Evolutionary conservation across 2,329 filamentous ascomycete species (phyloP).

Genomic region (Boeremia lycopersici): DNA sequence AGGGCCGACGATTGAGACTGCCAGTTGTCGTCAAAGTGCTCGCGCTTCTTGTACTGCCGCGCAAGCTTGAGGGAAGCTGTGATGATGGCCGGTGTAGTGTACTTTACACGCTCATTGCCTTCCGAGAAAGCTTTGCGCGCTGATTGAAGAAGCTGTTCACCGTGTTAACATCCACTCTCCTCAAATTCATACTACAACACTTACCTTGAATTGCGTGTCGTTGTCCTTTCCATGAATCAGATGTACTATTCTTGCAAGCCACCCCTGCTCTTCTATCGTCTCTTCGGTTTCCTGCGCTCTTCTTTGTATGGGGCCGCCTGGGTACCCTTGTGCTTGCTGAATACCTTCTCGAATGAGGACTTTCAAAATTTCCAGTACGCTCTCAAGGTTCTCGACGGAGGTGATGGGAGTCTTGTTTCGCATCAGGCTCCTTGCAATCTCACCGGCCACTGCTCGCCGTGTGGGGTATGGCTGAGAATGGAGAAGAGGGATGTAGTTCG

Average conservation of each 20-base stretch:
- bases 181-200: not conserved
- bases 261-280: slow-evolving; percentile 96
- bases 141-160: slow-evolving; percentile 74
- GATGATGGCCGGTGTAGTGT: slow-evolving; percentile 90
- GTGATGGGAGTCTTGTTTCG: slow-evolving; percentile 80
- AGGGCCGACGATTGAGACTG: slow-evolving; percentile 76
- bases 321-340: slow-evolving; percentile 79
- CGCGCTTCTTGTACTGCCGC: slow-evolving; percentile 83
- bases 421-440: slow-evolving; percentile 82
- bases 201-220: slow-evolving; percentile 84
- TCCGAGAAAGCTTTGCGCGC: slow-evolving; percentile 85
- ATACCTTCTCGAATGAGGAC: slow-evolving; percentile 94
- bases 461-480: slow-evolving; percentile 93
- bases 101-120: slow-evolving; percentile 93
- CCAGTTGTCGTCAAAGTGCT: slow-evolving; percentile 83
- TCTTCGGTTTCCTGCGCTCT: slow-evolving; percentile 89
- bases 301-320: slow-evolving; percentile 74
- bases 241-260: slow-evolving; percentile 91
- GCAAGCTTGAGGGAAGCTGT: slow-evolving; percentile 90
- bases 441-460: slow-evolving; percentile 85
- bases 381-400: slow-evolving; percentile 79
- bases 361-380: slow-evolving; percentile 84
- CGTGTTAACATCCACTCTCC: slow-evolving; percentile 9
- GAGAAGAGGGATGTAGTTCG: slow-evolving; percentile 87
- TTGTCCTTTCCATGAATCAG: slow-evolving; percentile 83